Evolutionary conservation across 169 alveolate genomes (phyloP), one percentile per base, ranked within the genome.

Genomic region (Cryptosporidium ryanae): DNA sequence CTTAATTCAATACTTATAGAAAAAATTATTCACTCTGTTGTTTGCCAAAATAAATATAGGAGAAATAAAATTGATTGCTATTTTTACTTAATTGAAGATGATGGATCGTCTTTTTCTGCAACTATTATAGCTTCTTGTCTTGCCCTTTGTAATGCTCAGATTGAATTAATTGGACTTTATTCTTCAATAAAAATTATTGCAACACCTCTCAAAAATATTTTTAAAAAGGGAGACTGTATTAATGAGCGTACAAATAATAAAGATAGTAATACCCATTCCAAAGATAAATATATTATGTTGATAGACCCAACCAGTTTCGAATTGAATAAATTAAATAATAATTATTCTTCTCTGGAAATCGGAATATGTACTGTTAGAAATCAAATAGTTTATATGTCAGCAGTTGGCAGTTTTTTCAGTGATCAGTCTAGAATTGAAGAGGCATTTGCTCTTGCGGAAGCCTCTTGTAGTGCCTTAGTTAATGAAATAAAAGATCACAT

Each of bases 71-170:
- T 76, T 59, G 87, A 76, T 43, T 76, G 87, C 21, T 76, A 76
- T 38, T 43, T 76, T 59, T 76, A 76, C 21, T n/a, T 76, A 34
- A 76, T 76, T 44, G 87, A 76, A 8, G 87, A 76, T 25, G 87
- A 76, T 38, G 87, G 87, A 13, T 76, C 76, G n/a, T 52, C 87
- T 15, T 76, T 76, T 4, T 59, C 87, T 31, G 87, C 87, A 23
- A 70, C 87, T 23, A 76, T 76, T n/a, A 38, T 61, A 21, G 55
- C 76, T 59, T 52, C 71, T 3, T 76, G 76, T 18, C 23, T 76
- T 21, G 64, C 87, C 38, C 64, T 76, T 1, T 76, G 87, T 49
- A 38, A 76, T 61, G 87, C 87, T 32, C 57, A 76, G 17, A 55
- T 76, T 61, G 87, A 76, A 43, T 57, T 76, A 27, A 76, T 76